Evolutionary conservation across 192 early-diverging fungal genomes (phyloP), one percentile per base, ranked within the genome.

Genomic region (Thamnidium elegans): DNA sequence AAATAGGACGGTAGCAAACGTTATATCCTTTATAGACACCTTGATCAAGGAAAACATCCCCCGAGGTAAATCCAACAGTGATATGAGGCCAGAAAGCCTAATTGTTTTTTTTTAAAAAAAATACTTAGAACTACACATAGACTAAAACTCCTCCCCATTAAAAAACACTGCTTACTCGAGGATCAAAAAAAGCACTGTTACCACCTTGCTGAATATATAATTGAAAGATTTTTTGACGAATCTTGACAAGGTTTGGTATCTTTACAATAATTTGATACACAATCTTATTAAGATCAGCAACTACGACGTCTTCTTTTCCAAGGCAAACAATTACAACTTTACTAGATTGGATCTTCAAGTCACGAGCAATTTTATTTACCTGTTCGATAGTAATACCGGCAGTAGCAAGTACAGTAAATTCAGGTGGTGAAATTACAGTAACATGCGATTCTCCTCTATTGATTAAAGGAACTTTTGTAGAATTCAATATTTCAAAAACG

Each of bases 11-110:
- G 52, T 84, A 82, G 70, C 90, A 92, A 11, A 79, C 81, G 73
- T 87, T 86, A 61, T 72, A 69, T 45, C 85, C 83, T 69, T 92
- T 92, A 73, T 78, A 90, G 42, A 92, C 71, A 32, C 84, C 81
- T 62, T 90, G 81, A 58, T 87, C 80, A 20, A 80, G 43, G 52
- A 89, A 89, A 15, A 89, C 74, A 66, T 92, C 89, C 21, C 81
- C 78, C 45, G 75, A 63, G 43, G 75, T 83, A 62, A 70, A 90
- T 2, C 88, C 89, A 15, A 92, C 54, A 1, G 90, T 92, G 55
- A 85, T 81, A 63, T 90, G 89, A 8, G 89, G 89, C 77, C 70
- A 79, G 65, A 81, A 87, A 48, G 69, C 73, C 69, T 84, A 31
- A 26, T n/a, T n/a, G n/a, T n/a, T n/a, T n/a, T n/a, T n/a, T n/a